Base-by-base conservation (phyloP, 768 basidiomycete species). In the Artomyces pyxidatus region DNA sequence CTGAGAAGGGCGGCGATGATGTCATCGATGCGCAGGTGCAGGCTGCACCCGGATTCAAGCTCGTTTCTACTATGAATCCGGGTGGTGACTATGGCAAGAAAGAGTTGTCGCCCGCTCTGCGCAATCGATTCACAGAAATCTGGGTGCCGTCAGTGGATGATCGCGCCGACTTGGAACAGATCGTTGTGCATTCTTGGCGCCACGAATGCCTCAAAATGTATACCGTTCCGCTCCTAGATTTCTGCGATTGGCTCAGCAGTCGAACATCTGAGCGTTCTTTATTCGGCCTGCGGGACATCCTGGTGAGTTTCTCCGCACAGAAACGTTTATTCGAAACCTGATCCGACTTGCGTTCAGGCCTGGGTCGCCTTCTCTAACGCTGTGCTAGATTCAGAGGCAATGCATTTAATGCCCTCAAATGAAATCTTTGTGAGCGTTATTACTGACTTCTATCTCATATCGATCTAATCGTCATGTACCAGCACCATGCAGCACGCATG, bases 61-160 rank as follows among this genome's bases (percentile, higher is more conserved):
- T 99, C 30, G 72, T 97, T 0, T 92, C 96, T 2, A 98, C 96
- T 3, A 99, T 99, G 96, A 99, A 99, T 63, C 96, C 96, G 0
- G 96, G 96, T 17, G 96, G 96, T 12, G 96, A 99, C 61, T 98
- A 94, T 59, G 96, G 96, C 21, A 99, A 99, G 73, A 99, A 98
- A 63, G 96, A 99, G 62, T 71, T 99, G 2, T 98, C 96, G 1
- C 95, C 94, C 27, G 96, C 96, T 0, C 71, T 99, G 32, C 81
- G 96, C 17, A 99, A 98, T 67, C 81, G 96, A 4, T 99, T 99
- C 68, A 99, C 96, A 3, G 96, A 99, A 64, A 95, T 99, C 27
- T 99, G 96, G 95, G 96, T 99, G 0, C 94, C 95, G 3, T 70
- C 82, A 16, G 77, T 97, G 26, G 80, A 88, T 49, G 73, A 81